These are phyloP conservation scores for Paxillus ammoniavirescens DNA, from an alignment of 768 basidiomycete species.

Conservation along the genomic window DNA sequence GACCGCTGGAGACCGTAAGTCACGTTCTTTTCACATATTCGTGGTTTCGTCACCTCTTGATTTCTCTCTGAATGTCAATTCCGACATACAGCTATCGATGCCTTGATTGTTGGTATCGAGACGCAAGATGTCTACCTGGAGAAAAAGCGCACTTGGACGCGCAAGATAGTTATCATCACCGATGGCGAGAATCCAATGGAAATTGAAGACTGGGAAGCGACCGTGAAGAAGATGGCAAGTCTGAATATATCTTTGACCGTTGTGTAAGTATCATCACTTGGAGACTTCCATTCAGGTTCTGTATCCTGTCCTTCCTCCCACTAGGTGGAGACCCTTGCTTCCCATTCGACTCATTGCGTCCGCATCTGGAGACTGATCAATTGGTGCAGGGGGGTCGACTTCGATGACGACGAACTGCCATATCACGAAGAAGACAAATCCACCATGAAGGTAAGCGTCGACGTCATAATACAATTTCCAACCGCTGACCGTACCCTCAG, in stretches of 20 bases:
- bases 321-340: neutral
- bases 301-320: neutral
- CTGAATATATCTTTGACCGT: slow-evolving; percentile 61
- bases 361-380: slow-evolving; percentile 5
- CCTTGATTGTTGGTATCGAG: slow-evolving; percentile 82
- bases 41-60: neutral
- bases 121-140: slow-evolving; percentile 67
- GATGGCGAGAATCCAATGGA: slow-evolving; percentile 80
- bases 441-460: slow-evolving; percentile 60
- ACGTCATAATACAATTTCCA: neutral
- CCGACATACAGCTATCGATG: slow-evolving; percentile 67
- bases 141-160: slow-evolving; percentile 79
- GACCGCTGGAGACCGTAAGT: slow-evolving; percentile 64
- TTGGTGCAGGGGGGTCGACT: slow-evolving; percentile 74
- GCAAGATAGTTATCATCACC: slow-evolving; percentile 81
- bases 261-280: slow-evolving; percentile 49
- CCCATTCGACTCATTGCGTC: neutral
- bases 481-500: slow-evolving; percentile 34
- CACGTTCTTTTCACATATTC: neutral
- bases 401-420: slow-evolving; percentile 69
- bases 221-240: slow-evolving; percentile 60
- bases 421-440: slow-evolving; percentile 70
- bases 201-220: slow-evolving; percentile 72
- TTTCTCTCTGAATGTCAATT: neutral
- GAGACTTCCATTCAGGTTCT: neutral